A percentile compares a stretch with the other conserved stretches of the same genome.
These are phyloP conservation scores for Tetrahymena malaccensis DNA, from an alignment of 73 alveolate species.

Conservation along the genomic window DNA sequence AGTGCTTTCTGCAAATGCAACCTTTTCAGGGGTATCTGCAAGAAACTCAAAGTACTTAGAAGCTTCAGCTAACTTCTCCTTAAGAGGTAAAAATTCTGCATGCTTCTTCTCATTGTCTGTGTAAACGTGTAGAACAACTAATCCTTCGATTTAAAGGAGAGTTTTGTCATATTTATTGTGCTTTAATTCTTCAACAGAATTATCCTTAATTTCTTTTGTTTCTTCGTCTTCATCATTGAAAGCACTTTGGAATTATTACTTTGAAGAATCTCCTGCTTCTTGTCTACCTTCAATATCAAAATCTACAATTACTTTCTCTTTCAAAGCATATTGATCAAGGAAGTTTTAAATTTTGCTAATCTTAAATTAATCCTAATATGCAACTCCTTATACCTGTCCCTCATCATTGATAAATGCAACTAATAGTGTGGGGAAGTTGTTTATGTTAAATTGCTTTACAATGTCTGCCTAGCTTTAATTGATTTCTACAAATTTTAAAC, in stretches of 20 bases:
- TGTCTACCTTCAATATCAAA: neutral
- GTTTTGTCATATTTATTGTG: neutral
- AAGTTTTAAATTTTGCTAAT: neutral
- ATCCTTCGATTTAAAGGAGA: neutral
- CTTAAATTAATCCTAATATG: neutral
- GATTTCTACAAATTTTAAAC: neutral
- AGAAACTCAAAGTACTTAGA: neutral
- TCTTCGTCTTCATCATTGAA: neutral
- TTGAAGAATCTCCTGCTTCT: neutral
- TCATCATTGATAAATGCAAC: neutral
- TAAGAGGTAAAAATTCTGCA: neutral
- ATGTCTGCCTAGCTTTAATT: neutral
- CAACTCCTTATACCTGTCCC: neutral
- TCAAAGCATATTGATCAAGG: neutral
- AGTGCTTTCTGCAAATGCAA: neutral
- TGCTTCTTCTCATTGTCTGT: neutral
- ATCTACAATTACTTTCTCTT: neutral
- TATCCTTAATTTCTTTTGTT: neutral
- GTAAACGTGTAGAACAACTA: neutral
- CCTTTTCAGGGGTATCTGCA: neutral
- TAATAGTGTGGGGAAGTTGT: neutral
- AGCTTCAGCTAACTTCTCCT: neutral
- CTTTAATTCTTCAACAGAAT: neutral
- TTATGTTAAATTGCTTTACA: neutral
- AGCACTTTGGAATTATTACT: neutral